Evolutionary conservation across 805 yeast genomes (phyloP), one percentile per base, ranked within the genome.

Genomic region (Hanseniaspora nectarophila): DNA sequence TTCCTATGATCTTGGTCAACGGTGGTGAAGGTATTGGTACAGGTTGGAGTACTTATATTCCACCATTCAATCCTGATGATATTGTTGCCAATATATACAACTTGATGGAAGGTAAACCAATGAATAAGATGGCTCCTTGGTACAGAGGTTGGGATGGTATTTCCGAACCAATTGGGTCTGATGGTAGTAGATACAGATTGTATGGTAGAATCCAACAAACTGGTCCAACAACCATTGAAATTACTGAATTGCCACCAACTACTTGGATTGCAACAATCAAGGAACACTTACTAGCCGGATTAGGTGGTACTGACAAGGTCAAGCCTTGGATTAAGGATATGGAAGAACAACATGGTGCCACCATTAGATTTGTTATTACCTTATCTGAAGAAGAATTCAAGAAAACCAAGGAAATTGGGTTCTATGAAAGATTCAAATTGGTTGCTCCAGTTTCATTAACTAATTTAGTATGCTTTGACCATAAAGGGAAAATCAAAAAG

Each of bases 21-120:
- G 98, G 98, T 54, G 75, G 90, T 8, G 98, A 92, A 67, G 98
- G 98, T 70, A 92, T 92, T 65, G 98, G 98, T 56, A 89, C 98
- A 44, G 98, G 98, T 58, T 92, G 97, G 97, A 85, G 95, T 57
- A 88, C 97, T 1, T 80, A 78, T 56, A 82, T 92, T 56, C 98
- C 98, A 1, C 80, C 85, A 38, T 90, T 77, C 68, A 88, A 92
- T 63, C 98, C 98, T 0, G 60, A 65, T 13, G 97, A 90, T 62
- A 72, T 92, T 55, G 87, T 87, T 24, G 70, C 67, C 2, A 92
- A 92, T 60, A 70, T 92, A 31, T 77, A 78, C 54, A 77, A 76
- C 38, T 63, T 92, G 59, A 80, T 92, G 87, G 70, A 73, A 18
- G 84, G 79, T 9, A 82, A 86, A 60, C 84, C 78, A 33, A 63